phyloP scores from a whole-genome alignment of 306 rosid species.

The Castanea sativa region DNA sequence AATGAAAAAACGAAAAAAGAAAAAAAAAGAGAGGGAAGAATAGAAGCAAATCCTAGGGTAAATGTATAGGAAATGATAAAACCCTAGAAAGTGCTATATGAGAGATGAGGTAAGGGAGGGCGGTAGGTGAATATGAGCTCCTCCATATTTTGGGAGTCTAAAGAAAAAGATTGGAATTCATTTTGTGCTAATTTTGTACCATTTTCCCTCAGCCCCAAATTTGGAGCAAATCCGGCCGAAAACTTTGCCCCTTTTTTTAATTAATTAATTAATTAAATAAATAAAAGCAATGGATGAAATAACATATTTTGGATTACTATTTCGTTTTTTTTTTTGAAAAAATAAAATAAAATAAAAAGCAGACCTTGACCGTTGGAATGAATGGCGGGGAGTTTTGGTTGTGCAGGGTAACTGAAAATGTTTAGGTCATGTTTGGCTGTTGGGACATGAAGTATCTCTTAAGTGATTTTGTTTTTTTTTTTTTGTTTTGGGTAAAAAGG shows the following conservation, averaged over 20 bases:
- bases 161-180: conserved; percentile 25
- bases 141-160: conserved; percentile 33
- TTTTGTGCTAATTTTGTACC: conserved; percentile 33
- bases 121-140: conserved; percentile 27
- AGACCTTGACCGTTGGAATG: background rate
- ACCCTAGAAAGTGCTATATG: conserved; percentile 47
- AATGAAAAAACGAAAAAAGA: background rate
- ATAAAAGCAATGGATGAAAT: background rate
- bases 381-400: background rate
- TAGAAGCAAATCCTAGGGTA: conserved; percentile 51
- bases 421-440: background rate
- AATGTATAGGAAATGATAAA: conserved; percentile 24
- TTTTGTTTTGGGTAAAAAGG: too few species aligned
- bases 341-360: background rate
- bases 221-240: conserved; percentile 38
- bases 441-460: too few species aligned
- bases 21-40: background rate
- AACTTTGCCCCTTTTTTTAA: conserved; percentile 22
- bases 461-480: too few species aligned
- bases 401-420: background rate
- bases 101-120: conserved; percentile 8
- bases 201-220: conserved; percentile 35
- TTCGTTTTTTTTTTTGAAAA: background rate
- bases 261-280: background rate
- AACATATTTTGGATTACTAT: background rate